Base-by-base conservation (phyloP, 2,329 filamentous ascomycete genomes). In the Talaromyces atroroseus region DNA sequence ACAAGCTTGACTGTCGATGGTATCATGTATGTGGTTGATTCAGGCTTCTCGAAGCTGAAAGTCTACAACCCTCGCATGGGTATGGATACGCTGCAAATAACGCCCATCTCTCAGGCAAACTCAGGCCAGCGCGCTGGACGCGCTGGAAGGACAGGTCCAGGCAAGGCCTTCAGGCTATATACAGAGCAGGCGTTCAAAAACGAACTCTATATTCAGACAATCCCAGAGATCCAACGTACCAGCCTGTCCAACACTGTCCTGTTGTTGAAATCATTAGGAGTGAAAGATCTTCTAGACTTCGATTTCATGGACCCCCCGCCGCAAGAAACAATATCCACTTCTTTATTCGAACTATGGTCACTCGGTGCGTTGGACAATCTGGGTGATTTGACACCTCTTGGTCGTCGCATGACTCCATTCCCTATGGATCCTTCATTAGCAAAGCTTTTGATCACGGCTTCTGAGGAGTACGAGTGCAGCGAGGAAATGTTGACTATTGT, bases 221-320 rank as follows among this genome's bases (percentile, higher is more conserved):
- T 99, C 49, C 94, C 94, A 0, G 94, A 99, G 69, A 97, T 99
- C 44, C 94, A 99, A 73, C 84, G 94, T 18, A 99, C 94, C 0
- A 99, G 97, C 65, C 82, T 99, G 1, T 87, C 90, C 66, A 97
- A 97, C 65, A 97, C 92, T 0, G 92, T 99, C 2, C 80, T 99
- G 14, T 83, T 99, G 49, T 81, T 99, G 48, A 99, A 99, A 69
- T 96, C 90, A 0, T 82, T 99, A 0, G 94, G 94, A 0, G 92
- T 99, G 18, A 92, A 90, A 67, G 92, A 99, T 63, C 79, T 99
- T 10, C 76, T 99, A 1, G 92, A 99, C 71, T 99, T 99, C 67
- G 91, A 97, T 70, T 99, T 99, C 65, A 97, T 99, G 92, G 94
- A 99, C 64, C 94, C 94, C 1, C 94, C 94, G 6, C 94, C 94